Evolutionary conservation across 306 rosid genomes (phyloP), one percentile per base, ranked within the genome.

Genomic region (Glycyrrhiza uralensis): DNA sequence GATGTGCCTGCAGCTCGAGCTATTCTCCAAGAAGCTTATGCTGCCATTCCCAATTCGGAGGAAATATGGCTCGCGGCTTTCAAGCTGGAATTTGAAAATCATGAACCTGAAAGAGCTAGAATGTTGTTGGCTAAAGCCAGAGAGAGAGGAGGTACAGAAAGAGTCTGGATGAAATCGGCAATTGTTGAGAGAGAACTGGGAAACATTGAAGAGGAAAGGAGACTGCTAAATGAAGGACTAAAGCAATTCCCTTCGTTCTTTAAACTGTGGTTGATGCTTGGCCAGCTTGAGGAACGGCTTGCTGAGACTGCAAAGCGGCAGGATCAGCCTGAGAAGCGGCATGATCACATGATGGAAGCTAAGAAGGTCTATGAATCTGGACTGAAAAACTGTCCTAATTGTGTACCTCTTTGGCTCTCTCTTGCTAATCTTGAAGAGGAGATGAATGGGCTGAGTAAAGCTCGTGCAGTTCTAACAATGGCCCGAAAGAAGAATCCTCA

Each of bases 11-110:
- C 89, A 8, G 98, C 95, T 23, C 87, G 98, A 47, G 90, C 91
- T 35, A 92, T 92, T 72, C 98, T 92, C 61, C 92, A 86, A 79
- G 92, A 92, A 86, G 96, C 96, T 26, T 92, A 92, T 76, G 95
- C 95, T 69, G 95, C 96, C 68, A 92, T 90, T 75, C 96, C 96
- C 14, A 88, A 90, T 78, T 92, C 98, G 1, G 98, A 92, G 82
- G 98, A 92, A 77, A 88, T 92, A 75, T 92, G 98, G 96, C 92
- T 92, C 26, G 98, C 98, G 19, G 92, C 96, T 6, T 92, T 92
- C 80, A 92, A 92, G 85, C 89, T 92, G 22, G 98, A 92, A 66
- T 90, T 92, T 73, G 98, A 92, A 86, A 90, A 92, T 63, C 85
- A 90, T 68, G 98, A 92, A 80, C 95, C 95, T 2, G 98, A 90